Percentiles rank a stretch among this genome's conserved stretches.
Evolutionary conservation across 805 yeast species (phyloP).

Genomic region (Metschnikowia kunwiensis): DNA sequence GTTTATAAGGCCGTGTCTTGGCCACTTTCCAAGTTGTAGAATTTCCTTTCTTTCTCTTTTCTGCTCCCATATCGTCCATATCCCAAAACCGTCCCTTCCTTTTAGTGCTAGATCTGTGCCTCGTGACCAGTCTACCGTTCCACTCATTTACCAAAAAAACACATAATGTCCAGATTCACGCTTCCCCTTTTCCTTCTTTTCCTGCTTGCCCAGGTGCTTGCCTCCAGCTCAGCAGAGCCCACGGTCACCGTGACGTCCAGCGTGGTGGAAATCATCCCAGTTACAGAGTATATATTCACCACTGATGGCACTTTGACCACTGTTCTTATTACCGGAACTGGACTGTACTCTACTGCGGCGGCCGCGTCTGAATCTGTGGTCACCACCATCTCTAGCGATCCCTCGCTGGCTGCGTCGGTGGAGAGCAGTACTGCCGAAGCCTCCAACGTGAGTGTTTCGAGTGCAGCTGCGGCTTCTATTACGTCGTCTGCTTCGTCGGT

Average conservation of each 20-base stretch:
- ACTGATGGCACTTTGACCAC: constrained; percentile 29
- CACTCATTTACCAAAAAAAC: background rate
- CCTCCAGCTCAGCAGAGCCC: constrained; percentile 8
- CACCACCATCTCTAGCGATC: too few relatives aligned
- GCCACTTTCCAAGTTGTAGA: too few relatives aligned
- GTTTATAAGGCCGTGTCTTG: too few relatives aligned
- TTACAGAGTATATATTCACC: constrained; percentile 33
- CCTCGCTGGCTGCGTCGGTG: too few relatives aligned
- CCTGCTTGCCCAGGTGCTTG: constrained; percentile 8
- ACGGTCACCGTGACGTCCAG: constrained; percentile 17
- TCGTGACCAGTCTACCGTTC: background rate
- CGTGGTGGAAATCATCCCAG: constrained; percentile 24
- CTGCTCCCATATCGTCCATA: too few relatives aligned
- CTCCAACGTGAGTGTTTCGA: too few relatives aligned
- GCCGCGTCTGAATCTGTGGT: too few relatives aligned
- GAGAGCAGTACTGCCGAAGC: too few relatives aligned
- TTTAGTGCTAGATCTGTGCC: too few relatives aligned
- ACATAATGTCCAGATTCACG: constrained; percentile 3
- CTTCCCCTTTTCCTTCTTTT: constrained; percentile 6
- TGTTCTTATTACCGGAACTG: constrained; percentile 21
- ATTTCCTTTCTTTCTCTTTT: too few relatives aligned
- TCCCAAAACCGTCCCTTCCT: too few relatives aligned
- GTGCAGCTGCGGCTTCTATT: constrained; percentile 2
- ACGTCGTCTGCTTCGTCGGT: constrained; percentile 2
- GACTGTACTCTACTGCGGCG: constrained; percentile 6